Evolutionary conservation across 768 basidiomycete species (phyloP).

Genomic region (Hericium erinaceus): DNA sequence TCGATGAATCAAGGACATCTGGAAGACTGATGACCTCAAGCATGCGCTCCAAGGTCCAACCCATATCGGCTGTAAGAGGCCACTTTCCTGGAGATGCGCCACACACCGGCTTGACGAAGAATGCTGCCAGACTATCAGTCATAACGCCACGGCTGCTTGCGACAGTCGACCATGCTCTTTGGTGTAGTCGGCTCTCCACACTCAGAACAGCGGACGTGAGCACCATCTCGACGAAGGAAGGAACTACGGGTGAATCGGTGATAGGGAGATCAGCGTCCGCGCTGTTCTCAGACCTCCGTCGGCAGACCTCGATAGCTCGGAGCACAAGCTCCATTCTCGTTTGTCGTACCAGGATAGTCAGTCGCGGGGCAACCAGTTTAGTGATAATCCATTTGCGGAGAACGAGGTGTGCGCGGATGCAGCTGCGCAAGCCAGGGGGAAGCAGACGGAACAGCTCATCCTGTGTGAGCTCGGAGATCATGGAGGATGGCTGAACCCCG

Average conservation of each 20-base stretch:
- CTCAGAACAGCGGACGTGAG: slow-evolving; percentile 69
- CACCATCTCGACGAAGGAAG: slow-evolving; percentile 76
- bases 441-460: slow-evolving; percentile 66
- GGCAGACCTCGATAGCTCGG: slow-evolving; percentile 64
- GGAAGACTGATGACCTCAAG: slow-evolving; percentile 70
- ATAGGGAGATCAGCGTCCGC: slow-evolving; percentile 23
- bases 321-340: slow-evolving; percentile 65
- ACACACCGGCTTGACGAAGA: slow-evolving; percentile 41
- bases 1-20: slow-evolving; percentile 50
- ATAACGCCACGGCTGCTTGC: slow-evolving; percentile 50
- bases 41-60: slow-evolving; percentile 77
- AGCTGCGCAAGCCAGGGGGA: slow-evolving; percentile 67
- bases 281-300: slow-evolving; percentile 44
- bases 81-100: slow-evolving; percentile 37
- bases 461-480: slow-evolving; percentile 62
- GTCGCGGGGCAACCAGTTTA: slow-evolving; percentile 52
- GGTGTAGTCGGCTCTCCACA: slow-evolving; percentile 69
- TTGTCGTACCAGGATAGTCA: slow-evolving; percentile 58
- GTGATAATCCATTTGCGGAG: slow-evolving; percentile 74
- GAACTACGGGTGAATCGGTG: slow-evolving; percentile 52
- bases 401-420: slow-evolving; percentile 66
- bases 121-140: slow-evolving; percentile 49
- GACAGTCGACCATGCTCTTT: slow-evolving; percentile 70
- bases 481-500: slow-evolving; percentile 61
- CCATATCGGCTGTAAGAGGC: slow-evolving; percentile 59